Evolutionary conservation across 169 alveolate genomes (phyloP).

Genomic region (Perkinsus marinus): DNA sequence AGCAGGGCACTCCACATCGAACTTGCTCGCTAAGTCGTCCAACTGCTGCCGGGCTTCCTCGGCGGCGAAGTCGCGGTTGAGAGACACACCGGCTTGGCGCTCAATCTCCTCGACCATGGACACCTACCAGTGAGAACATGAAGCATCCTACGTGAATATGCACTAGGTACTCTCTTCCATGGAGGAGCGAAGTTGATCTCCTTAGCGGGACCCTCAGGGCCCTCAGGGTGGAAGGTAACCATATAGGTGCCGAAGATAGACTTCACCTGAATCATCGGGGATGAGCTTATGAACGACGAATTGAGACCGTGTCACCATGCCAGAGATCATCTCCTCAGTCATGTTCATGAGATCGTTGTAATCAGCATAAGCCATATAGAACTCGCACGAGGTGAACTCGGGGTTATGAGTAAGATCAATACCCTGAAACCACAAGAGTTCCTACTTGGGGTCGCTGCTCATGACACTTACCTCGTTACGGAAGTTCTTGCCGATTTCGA

Average conservation of each 20-base stretch:
- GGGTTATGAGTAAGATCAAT: conserved; percentile 96
- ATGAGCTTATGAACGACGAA: no score
- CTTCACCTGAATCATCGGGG: conserved; percentile 38
- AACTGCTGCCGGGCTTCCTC: conserved; percentile 10
- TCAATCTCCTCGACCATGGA: conserved; percentile 41
- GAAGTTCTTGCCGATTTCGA: conserved; percentile 96
- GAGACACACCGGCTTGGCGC: conserved; percentile 15
- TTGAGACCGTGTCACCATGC: conserved; percentile 33
- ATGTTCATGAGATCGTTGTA: conserved; percentile 86
- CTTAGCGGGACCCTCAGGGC: conserved; percentile 70
- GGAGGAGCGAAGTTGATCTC: conserved; percentile 96
- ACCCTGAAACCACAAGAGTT: conserved; percentile 38
- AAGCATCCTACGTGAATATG: background rate
- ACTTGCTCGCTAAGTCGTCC: background rate
- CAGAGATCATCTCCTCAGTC: conserved; percentile 86
- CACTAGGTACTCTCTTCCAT: conserved; percentile 75
- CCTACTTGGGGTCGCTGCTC: background rate
- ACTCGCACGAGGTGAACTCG: conserved; percentile 97
- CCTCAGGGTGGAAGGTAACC: conserved; percentile 87
- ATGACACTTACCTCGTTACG: conserved; percentile 78
- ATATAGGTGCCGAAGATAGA: conserved; percentile 78
- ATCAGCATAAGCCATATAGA: conserved; percentile 93
- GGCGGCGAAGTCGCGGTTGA: conserved; percentile 25
- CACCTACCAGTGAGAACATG: background rate
- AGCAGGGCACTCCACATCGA: background rate